Base-by-base conservation (phyloP, 2,329 filamentous ascomycete species). In the Cordyceps javanica region DNA sequence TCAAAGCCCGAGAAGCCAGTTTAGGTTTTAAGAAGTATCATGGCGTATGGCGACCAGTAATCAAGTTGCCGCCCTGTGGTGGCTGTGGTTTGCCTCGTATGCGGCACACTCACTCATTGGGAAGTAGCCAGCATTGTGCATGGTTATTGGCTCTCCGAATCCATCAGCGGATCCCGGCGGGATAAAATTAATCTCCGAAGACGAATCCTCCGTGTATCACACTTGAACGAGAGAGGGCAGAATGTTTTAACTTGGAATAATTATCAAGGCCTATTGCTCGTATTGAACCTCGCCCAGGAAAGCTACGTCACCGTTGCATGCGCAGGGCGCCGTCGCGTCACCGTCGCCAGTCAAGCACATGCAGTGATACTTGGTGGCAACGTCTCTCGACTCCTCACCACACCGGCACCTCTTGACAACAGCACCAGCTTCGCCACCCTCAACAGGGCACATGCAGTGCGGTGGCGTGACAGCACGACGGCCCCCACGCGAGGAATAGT, bases 241-340 rank as follows among this genome's bases (percentile, higher is more conserved):
- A 38, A 38, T 1, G 14, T 6, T 5, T 14, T n/a, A 38, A 38
- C 36, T n/a, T 4, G 16, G 19, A 3, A 38, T 38, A n/a, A 19
- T 6, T n/a, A 28, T 45, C 6, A 30, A 30, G 10, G 34, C 5
- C 36, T 53, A 21, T 52, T 53, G 25, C 26, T 42, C 50, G 25
- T 53, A 53, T 53, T 53, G 34, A 16, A 53, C 50, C 50, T 32
- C n/a, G 25, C 50, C 32, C 36, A 32, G n/a, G 8, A 53, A 53
- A 21, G 38, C 50, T 30, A 53, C 50, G 26, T 53, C 50, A 42
- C 26, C 16, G 26, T 23, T 53, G 50, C 50, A 53, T n/a, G 50
- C n/a, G n/a, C 50, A 53, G 6, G 50, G 38, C 26, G 13, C 26
- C 19, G 38, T 42, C 36, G 36, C 38, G 38, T 53, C 13, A 8